Evolutionary conservation across 768 basidiomycete genomes (phyloP), one percentile per base, ranked within the genome.

Genomic region (Leccinellum albellum): DNA sequence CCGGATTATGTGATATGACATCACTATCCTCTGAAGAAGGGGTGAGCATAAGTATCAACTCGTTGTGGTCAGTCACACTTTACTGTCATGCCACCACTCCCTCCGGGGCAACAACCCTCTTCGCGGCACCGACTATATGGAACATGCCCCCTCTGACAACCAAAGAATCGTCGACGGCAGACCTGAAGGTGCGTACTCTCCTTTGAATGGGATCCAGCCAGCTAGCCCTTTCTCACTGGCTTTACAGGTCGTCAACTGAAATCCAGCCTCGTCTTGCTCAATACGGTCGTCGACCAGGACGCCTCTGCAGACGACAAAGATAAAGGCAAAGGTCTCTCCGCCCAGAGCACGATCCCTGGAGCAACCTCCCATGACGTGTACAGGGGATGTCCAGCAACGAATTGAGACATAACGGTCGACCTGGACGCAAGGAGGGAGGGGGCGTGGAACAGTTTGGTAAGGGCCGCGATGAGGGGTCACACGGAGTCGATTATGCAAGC

Each of bases 351-450:
- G 0, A 59, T 71, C 9, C 58, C 52, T 2, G 75, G 75, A 33
- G 73, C 70, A 28, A 76, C 76, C 9, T 74, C 71, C 23, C 45
- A 61, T 31, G 71, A 71, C 29, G 69, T 76, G 23, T 48, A 75
- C 54, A 2, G 20, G 32, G 70, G 70, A 13, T 70, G 74, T 69
- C 68, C 31, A 74, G 69, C 62, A 61, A 63, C 42, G 75, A 77
- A 57, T 20, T 62, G 44, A 71, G 70, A 52, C 76, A 75, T 29
- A 71, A 72, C 13, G 73, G 76, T 24, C 62, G 64, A 31, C 55
- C 61, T 42, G 66, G 70, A 20, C 66, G 71, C 47, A 75, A 73
- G 54, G 61, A 64, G 15, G 55, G 54, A 35, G 61, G 58, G 32
- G 69, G 70, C 14, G 45, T 40, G 10, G 60, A 59, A 7, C 68